Conservation (phyloP, 495 filamentous ascomycete species). For the Sporormia fimetaria region DNA sequence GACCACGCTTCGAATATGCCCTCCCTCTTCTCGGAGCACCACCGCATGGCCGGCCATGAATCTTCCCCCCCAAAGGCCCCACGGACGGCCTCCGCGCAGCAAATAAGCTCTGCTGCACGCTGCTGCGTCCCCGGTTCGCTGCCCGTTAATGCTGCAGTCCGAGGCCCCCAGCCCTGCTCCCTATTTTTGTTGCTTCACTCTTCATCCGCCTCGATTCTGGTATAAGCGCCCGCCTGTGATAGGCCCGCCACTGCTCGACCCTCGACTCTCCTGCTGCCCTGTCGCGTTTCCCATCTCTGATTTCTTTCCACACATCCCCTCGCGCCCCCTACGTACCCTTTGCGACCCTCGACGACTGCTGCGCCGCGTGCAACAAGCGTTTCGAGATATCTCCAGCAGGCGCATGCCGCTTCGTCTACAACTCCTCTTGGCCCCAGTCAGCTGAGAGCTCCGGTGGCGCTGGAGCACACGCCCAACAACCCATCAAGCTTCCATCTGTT, state of each 20-base stretch:
- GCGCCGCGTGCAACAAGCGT: slow-evolving; percentile 25
- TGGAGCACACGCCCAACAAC: slow-evolving; percentile 3
- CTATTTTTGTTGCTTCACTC: slow-evolving; percentile 25
- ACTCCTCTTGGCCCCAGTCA: slow-evolving; percentile 19
- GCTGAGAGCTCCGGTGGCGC: slow-evolving; percentile 5
- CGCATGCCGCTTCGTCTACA: slow-evolving; percentile 26
- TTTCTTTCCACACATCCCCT: slow-evolving; percentile 16
- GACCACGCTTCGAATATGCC: no score
- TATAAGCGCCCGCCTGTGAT: slow-evolving; percentile 25
- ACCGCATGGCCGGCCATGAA: slow-evolving; percentile 7
- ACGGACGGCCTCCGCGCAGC: no score
- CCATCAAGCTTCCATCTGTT: slow-evolving; percentile 17
- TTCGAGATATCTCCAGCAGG: slow-evolving; percentile 17
- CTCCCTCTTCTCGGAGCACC: slow-evolving; percentile 4
- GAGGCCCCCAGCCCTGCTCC: slow-evolving; percentile 6
- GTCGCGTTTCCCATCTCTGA: slow-evolving; percentile 16
- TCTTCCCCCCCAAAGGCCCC: slow-evolving; percentile 24
- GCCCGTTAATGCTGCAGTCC: slow-evolving; percentile 12
- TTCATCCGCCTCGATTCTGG: slow-evolving; percentile 17
- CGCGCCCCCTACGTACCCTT: slow-evolving; percentile 10
- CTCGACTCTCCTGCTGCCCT: slow-evolving; percentile 8
- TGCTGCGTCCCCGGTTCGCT: slow-evolving; percentile 13
- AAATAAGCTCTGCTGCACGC: no score
- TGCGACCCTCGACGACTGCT: slow-evolving; percentile 17
- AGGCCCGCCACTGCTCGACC: slow-evolving; percentile 8